phyloP scores from a whole-genome alignment of 768 basidiomycete genomes.

The Suillus hirtellus region DNA sequence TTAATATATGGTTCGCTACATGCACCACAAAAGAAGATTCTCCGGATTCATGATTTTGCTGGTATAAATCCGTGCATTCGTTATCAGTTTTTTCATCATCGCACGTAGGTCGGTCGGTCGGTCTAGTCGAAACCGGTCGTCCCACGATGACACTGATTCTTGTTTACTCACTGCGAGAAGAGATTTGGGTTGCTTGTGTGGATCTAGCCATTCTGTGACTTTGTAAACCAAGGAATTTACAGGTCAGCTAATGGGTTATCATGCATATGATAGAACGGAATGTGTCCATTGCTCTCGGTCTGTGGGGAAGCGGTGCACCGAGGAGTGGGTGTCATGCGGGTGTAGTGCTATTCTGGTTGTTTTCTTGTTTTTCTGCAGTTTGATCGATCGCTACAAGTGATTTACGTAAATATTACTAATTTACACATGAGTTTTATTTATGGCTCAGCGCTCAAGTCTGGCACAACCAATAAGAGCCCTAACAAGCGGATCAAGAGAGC shows the following conservation, averaged over 20 bases:
- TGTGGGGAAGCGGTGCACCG: background rate
- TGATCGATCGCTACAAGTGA: background rate
- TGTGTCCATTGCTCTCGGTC: background rate
- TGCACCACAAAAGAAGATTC: background rate
- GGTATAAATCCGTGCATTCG: background rate
- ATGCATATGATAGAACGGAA: background rate
- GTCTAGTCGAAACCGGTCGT: background rate
- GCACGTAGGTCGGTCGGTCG: background rate
- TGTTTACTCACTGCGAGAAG: background rate
- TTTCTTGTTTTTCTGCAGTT: background rate
- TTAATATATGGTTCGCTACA: background rate
- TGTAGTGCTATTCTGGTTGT: background rate
- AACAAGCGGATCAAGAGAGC: background rate
- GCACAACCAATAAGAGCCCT: background rate
- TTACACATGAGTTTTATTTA: too few relatives aligned
- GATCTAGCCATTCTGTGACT: background rate
- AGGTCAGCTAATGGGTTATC: background rate
- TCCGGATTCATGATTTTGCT: background rate
- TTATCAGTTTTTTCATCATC: slow-evolving; percentile 3
- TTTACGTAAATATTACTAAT: background rate
- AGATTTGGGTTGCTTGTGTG: too few relatives aligned
- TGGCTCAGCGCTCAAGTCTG: background rate
- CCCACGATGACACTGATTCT: slow-evolving; percentile 1
- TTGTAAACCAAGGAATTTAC: background rate
- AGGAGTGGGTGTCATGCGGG: background rate